Conservation (phyloP, 148 eudicot species). For the Amaranthus cruentus region DNA sequence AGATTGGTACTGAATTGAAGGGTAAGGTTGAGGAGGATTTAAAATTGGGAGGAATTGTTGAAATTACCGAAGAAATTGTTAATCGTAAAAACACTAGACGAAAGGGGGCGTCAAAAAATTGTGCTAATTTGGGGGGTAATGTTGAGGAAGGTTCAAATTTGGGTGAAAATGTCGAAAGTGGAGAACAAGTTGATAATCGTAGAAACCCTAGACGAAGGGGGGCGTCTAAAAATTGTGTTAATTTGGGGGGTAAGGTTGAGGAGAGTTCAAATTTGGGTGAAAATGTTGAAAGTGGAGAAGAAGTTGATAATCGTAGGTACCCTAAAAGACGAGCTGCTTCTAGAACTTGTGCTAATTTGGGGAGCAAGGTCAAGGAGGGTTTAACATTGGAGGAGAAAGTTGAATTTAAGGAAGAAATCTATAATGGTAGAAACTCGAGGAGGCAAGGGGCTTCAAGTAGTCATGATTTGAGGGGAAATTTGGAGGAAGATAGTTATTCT, state of each 20-base stretch:
- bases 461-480: not conserved
- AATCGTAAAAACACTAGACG: constrained; percentile 5
- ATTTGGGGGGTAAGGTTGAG: constrained; percentile 13
- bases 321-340: not conserved
- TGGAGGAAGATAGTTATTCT: constrained; percentile 13
- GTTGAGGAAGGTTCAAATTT: constrained; percentile 61
- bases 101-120: no score
- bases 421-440: constrained; percentile 26
- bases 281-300: constrained; percentile 13
- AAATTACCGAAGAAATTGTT: constrained; percentile 8
- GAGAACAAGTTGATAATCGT: constrained; percentile 13
- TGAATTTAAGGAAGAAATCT: constrained; percentile 13
- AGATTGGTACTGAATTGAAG: constrained; percentile 13
- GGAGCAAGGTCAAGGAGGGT: constrained; percentile 54
- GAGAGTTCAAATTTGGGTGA: constrained; percentile 16
- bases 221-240: not conserved
- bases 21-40: constrained; percentile 19
- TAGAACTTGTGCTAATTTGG: not conserved
- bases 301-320: not conserved
- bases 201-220: constrained; percentile 24
- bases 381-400: constrained; percentile 32
- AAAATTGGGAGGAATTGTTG: constrained; percentile 51
- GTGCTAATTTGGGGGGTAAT: constrained; percentile 16
- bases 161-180: constrained; percentile 24
- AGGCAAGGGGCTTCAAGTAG: not conserved